Evolutionary conservation across 106 monocot genomes (phyloP).

Genomic region (Acorus gramineus): DNA sequence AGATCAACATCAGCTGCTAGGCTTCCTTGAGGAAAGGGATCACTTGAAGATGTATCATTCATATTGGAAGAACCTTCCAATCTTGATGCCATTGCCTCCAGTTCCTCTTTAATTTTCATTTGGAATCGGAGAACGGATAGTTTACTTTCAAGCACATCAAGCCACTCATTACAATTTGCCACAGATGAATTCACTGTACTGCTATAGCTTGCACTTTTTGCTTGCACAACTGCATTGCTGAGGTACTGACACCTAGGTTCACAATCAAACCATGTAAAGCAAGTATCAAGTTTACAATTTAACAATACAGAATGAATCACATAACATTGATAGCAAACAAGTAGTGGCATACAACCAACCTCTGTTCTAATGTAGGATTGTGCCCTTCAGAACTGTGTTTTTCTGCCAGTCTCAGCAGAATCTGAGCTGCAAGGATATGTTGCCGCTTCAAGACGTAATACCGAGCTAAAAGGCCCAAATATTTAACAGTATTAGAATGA

Average conservation of each 20-base stretch:
- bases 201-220: constrained; percentile 57
- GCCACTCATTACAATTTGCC: constrained; percentile 47
- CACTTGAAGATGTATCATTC: constrained; percentile 21
- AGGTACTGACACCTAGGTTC: constrained; percentile 70
- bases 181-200: constrained; percentile 16
- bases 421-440: constrained; percentile 74
- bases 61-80: constrained; percentile 23
- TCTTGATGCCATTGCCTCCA: constrained; percentile 48
- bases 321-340: neutral
- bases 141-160: constrained; percentile 90
- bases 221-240: constrained; percentile 89
- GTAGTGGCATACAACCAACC: constrained; percentile 22
- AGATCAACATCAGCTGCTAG: constrained; percentile 28
- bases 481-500: constrained; percentile 45
- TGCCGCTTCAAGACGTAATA: constrained; percentile 84
- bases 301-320: neutral
- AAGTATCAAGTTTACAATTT: neutral
- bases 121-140: constrained; percentile 88
- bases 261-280: constrained; percentile 8
- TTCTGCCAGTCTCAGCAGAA: constrained; percentile 81
- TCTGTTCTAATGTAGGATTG: constrained; percentile 67
- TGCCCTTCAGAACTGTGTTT: constrained; percentile 44
- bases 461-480: constrained; percentile 74
- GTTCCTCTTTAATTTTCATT: constrained; percentile 79
- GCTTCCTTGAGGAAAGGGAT: constrained; percentile 26